Base-by-base conservation (phyloP, 495 filamentous ascomycete species). In the Saxophila tyrrhenica region DNA sequence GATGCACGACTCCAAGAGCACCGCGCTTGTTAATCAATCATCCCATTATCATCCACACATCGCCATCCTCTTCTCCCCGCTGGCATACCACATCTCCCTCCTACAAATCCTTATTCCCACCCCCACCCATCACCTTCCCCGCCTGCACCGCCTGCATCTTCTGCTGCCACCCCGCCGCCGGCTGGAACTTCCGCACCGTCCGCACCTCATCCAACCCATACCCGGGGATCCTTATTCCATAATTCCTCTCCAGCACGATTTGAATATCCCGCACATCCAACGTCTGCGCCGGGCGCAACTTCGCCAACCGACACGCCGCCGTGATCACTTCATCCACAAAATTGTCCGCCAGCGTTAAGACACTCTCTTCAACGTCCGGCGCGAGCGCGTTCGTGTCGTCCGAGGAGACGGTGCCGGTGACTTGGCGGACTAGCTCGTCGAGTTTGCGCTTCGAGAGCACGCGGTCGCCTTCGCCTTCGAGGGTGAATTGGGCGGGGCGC, bases 111-210 rank as follows among this genome's bases (percentile, higher is more conserved):
- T 25, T 25, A 39, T 13, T 43, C 24, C 32, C 43, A 19, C 25
- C 43, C 1, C 65, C 67, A 44, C 68, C 68, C 64, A 70, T 69
- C 20, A 67, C 65, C 72, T 98, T 98, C 55, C 88, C 89, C 9
- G 90, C 92, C 70, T 94, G 86, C 11, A 98, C 81, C 9, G 91
- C 91, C 56, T 87, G 87, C 82, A 98, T 91, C 76, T 98, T 98
- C 62, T 86, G 82, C 51, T 89, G 87, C 87, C 92, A 97, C 23
- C 78, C 83, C 45, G 80, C 74, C 46, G 87, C 80, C 3, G 92
- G 92, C 66, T 89, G 84, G 22, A 91, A 82, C 70, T 95, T 95
- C 63, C 88, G 82, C 20, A 96, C 90, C 2, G 88, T 96, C 52
- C 92, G 81, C 55, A 95, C 78, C 70, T 98, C 92, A 63, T 98